Evolutionary conservation across 345 rosid genomes (phyloP), one percentile per base, ranked within the genome.

Genomic region (Leavenworthia alabamica): DNA sequence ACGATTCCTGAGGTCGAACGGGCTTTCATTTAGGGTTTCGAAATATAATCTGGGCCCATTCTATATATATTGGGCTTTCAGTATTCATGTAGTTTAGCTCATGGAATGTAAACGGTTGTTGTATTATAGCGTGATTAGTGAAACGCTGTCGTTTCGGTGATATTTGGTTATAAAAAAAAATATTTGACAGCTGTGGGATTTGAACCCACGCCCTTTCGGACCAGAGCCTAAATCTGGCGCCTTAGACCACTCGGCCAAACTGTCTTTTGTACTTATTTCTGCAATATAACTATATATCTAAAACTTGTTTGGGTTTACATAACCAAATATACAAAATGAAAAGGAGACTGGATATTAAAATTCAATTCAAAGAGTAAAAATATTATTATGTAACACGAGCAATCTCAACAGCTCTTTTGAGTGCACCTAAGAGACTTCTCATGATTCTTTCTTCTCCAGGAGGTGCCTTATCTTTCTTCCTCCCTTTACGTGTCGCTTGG

Each of bases 191-290:
- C 97, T 93, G 86, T 84, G 97, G 90, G 87, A 89, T 87, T 93
- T 87, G 96, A 93, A 90, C 97, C 90, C 95, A 93, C 97, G 92
- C 96, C 99, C 97, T 89, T 86, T 77, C 97, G 89, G 95, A 89
- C 92, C 89, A 87, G 95, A 87, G 95, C 96, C 99, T 89, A 87
- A 90, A 85, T 90, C 90, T 86, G 96, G 91, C 97, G 97, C 91
- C 94, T 89, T 89, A 85, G 96, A 89, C 95, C 99, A 89, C 96
- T 93, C 96, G 94, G 96, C 97, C 91, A 89, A 93, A 92, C 90
- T 85, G 84, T 86, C 86, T 0, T 0, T 6, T 36, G 6, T 0
- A 27, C 0, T 4, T 1, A 0, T 1, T 0, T 0, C 0, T 7
- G 0, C 6, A 24, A 24, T 3, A 13, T 2, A 26, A 1, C 0